These are phyloP conservation scores for Debaryomycetaceae sp. DNA, from an alignment of 1,139 yeast genomes.

Conservation along the genomic window DNA sequence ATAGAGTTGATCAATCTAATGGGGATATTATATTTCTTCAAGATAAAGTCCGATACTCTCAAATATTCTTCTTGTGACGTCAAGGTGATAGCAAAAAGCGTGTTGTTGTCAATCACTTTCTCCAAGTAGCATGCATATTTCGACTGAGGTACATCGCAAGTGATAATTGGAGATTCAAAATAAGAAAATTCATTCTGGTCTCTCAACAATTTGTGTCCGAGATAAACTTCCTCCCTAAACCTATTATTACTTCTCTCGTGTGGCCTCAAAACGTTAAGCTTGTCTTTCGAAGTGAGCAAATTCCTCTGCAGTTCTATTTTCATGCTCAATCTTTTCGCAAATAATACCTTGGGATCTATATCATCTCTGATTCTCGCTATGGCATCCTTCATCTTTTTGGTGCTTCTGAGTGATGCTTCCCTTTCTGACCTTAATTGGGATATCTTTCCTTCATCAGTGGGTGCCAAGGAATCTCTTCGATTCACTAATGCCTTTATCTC, in stretches of 20 bases:
- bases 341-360: constrained; percentile 16
- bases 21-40: constrained; percentile 30
- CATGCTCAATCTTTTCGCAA: constrained; percentile 15
- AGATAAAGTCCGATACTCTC: constrained; percentile 30
- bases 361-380: constrained; percentile 18
- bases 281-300: constrained; percentile 48
- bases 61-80: constrained; percentile 26
- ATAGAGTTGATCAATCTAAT: constrained; percentile 23
- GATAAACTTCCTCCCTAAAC: constrained; percentile 27
- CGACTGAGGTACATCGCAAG: constrained; percentile 52
- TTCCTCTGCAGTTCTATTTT: constrained; percentile 16
- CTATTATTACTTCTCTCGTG: constrained; percentile 19
- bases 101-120: constrained; percentile 50
- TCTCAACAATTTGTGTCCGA: constrained; percentile 31
- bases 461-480: constrained; percentile 9
- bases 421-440: constrained; percentile 10
- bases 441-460: constrained; percentile 16
- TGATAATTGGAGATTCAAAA: constrained; percentile 75
- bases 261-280: constrained; percentile 40
- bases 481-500: constrained; percentile 13
- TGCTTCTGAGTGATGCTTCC: constrained; percentile 12
- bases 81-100: constrained; percentile 49
- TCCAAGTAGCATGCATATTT: constrained; percentile 55
- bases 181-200: constrained; percentile 36
- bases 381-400: constrained; percentile 11